Percentiles rank a stretch among this genome's conserved stretches.
Conservation (phyloP, 106 monocot species). For the Iris macrosiphon region DNA sequence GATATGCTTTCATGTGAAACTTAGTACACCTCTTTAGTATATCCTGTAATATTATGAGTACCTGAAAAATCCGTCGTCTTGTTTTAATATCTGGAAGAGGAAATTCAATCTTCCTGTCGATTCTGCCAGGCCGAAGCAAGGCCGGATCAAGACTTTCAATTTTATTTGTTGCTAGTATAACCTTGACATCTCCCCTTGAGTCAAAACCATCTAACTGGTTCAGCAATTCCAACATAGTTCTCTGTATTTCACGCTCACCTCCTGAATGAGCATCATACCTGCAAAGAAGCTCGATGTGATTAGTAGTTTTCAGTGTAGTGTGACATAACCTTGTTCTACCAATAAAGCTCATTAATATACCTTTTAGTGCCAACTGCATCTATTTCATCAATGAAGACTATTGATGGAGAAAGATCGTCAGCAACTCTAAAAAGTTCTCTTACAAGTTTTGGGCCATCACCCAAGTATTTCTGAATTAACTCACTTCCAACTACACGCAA, state of each 20-base stretch:
- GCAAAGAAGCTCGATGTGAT: slow-evolving; percentile 4
- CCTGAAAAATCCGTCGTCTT: slow-evolving; percentile 76
- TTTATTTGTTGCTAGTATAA: slow-evolving; percentile 58
- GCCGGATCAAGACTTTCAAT: slow-evolving; percentile 76
- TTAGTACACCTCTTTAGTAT: no score
- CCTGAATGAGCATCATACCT: slow-evolving; percentile 89
- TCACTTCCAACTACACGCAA: slow-evolving; percentile 63
- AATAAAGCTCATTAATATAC: slow-evolving; percentile 2
- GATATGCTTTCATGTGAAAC: slow-evolving; percentile 1
- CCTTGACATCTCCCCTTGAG: slow-evolving; percentile 58
- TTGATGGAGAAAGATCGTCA: slow-evolving; percentile 60
- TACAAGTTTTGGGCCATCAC: slow-evolving; percentile 60
- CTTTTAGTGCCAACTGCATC: slow-evolving; percentile 61
- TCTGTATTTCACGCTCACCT: slow-evolving; percentile 62
- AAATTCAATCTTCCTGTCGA: slow-evolving; percentile 86
- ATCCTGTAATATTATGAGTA: background rate
- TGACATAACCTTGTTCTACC: background rate
- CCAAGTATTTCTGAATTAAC: slow-evolving; percentile 57
- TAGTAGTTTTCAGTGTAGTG: no score
- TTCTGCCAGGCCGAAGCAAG: slow-evolving; percentile 76
- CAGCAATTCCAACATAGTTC: slow-evolving; percentile 80
- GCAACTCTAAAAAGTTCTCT: slow-evolving; percentile 60
- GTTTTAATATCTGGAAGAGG: slow-evolving; percentile 91
- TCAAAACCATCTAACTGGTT: slow-evolving; percentile 71
- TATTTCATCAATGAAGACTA: slow-evolving; percentile 69